These are phyloP conservation scores for Spathaspora sp. DNA, from an alignment of 805 yeast genomes.

Conservation along the genomic window DNA sequence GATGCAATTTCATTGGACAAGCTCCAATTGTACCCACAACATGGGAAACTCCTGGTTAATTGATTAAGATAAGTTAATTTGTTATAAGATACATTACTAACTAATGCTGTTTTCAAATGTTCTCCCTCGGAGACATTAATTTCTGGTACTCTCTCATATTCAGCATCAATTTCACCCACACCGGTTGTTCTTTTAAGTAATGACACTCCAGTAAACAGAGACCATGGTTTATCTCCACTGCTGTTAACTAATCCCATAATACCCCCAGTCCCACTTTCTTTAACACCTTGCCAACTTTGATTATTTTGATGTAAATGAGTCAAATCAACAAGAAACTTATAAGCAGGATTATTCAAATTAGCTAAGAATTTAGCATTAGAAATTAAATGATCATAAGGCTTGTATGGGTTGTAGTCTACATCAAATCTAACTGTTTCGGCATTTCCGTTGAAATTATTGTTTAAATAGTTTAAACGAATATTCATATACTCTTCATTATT, in stretches of 20 bases:
- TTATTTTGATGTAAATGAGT: conserved; percentile 38
- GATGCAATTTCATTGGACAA: conserved; percentile 51
- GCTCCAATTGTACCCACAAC: conserved; percentile 57
- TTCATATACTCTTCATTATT: conserved; percentile 37
- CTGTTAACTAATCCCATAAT: conserved; percentile 46
- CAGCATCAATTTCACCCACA: conserved; percentile 32
- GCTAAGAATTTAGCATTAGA: conserved; percentile 43
- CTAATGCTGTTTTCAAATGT: conserved; percentile 30
- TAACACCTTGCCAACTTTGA: conserved; percentile 49
- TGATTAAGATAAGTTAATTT: conserved; percentile 18
- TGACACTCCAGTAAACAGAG: conserved; percentile 50
- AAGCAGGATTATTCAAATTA: conserved; percentile 45
- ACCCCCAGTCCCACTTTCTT: conserved; percentile 53
- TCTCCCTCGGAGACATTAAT: conserved; percentile 31
- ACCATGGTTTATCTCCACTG: conserved; percentile 19
- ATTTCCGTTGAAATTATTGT: conserved; percentile 46
- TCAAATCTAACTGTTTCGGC: conserved; percentile 49
- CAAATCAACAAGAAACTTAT: conserved; percentile 35
- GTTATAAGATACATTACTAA: conserved; percentile 21
- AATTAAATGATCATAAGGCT: conserved; percentile 45
- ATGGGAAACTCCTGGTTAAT: conserved; percentile 29
- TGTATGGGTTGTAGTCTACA: conserved; percentile 47
- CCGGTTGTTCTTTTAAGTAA: conserved; percentile 51
- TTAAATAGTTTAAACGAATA: conserved; percentile 36
- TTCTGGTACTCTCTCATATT: conserved; percentile 49